Evolutionary conservation across 2,329 filamentous ascomycete genomes (phyloP).

Genomic region (Penicillium brasilianum): DNA sequence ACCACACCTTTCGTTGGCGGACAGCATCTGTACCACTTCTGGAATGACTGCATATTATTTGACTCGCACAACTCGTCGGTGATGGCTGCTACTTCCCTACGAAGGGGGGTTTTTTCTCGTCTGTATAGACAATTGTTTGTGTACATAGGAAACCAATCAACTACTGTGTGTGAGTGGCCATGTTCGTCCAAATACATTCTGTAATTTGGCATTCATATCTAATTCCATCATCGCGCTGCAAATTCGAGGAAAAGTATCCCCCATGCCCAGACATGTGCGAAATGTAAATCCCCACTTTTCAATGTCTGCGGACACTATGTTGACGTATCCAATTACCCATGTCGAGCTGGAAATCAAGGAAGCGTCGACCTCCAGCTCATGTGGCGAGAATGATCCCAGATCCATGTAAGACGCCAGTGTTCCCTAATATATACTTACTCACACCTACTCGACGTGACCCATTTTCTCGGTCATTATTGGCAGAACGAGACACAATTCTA

Average conservation of each 20-base stretch:
- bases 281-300: not conserved
- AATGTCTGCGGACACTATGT: not conserved
- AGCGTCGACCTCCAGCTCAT: not conserved
- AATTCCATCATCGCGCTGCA: not conserved
- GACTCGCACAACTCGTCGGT: not conserved
- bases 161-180: not conserved
- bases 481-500: not conserved
- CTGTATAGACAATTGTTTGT: constrained; percentile 1
- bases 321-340: not conserved
- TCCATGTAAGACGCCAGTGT: not conserved
- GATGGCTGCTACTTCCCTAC: not conserved
- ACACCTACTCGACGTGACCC: not conserved
- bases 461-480: not conserved
- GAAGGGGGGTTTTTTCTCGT: not conserved
- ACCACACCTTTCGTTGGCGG: not conserved
- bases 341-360: not conserved
- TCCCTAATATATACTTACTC: not conserved
- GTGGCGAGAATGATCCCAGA: not conserved
- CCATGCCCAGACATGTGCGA: not conserved
- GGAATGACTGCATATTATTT: not conserved
- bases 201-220: not conserved
- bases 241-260: not conserved
- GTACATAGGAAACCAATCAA: constrained; percentile 6
- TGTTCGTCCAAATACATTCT: not conserved
- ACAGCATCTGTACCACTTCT: constrained; percentile 7